These are phyloP conservation scores for Pochonia chlamydosporia DNA, from an alignment of 2,329 filamentous ascomycete genomes.

Conservation along the genomic window DNA sequence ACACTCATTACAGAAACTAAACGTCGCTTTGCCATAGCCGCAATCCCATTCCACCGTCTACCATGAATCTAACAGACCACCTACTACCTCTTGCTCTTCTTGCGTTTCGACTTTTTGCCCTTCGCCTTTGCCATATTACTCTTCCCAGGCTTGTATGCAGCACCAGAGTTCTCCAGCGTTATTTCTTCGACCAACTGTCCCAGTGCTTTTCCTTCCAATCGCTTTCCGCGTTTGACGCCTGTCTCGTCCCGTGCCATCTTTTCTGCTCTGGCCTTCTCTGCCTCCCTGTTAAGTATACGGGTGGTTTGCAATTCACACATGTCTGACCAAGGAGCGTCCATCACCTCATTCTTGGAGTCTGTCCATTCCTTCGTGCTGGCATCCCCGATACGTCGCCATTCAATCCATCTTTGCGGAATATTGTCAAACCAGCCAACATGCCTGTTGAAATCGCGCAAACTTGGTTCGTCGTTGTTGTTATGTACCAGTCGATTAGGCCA, in stretches of 20 bases:
- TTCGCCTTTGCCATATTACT: not conserved
- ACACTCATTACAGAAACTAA: too few species aligned
- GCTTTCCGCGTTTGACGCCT: too few species aligned
- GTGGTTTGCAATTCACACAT: not conserved
- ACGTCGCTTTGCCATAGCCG: too few species aligned
- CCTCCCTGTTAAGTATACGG: not conserved
- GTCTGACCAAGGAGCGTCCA: not conserved
- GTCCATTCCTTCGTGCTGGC: not conserved
- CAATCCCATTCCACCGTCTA: too few species aligned
- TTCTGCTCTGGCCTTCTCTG: too few species aligned
- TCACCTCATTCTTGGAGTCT: not conserved
- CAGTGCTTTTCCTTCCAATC: not conserved
- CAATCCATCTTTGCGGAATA: constrained; percentile 18
- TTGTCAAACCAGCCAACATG: constrained; percentile 17
- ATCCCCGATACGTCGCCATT: constrained; percentile 19
- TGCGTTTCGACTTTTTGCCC: not conserved
- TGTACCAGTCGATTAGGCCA: constrained; percentile 19
- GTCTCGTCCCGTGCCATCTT: too few species aligned
- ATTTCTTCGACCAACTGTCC: not conserved
- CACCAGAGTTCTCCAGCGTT: not conserved
- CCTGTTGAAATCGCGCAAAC: constrained; percentile 14
- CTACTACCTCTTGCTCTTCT: not conserved
- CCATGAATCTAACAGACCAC: not conserved
- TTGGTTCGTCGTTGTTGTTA: constrained; percentile 6
- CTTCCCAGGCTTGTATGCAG: not conserved